These are phyloP conservation scores for Termitomyces sp. DNA, from an alignment of 768 basidiomycete species.

Conservation along the genomic window DNA sequence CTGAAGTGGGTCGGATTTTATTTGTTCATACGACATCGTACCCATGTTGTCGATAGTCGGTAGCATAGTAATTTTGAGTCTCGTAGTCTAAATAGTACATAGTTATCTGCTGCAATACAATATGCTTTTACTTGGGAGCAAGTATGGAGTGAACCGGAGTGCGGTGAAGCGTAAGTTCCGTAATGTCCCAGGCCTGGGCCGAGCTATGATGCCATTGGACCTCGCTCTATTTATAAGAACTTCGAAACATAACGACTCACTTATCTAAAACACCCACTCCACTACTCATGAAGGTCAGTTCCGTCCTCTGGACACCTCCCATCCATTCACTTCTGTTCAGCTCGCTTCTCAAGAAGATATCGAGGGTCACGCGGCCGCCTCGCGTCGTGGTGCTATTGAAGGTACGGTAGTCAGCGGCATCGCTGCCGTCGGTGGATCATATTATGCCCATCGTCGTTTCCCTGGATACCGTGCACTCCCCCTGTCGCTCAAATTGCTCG, in stretches of 20 bases:
- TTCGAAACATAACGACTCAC: background rate
- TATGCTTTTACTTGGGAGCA: background rate
- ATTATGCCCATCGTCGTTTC: constrained; percentile 46
- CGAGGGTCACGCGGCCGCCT: constrained; percentile 46
- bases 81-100: constrained; percentile 9
- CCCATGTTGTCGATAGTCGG: background rate
- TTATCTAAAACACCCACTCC: constrained; percentile 2
- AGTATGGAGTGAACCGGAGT: constrained; percentile 4
- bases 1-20: constrained; percentile 27
- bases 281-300: constrained; percentile 27
- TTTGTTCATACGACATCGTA: background rate
- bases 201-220: constrained; percentile 4
- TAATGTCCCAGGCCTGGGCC: constrained; percentile 8
- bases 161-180: constrained; percentile 1
- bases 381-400: constrained; percentile 59
- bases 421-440: constrained; percentile 46
- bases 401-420: constrained; percentile 43
- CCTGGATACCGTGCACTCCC: constrained; percentile 60
- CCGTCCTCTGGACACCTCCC: background rate
- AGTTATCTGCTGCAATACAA: constrained; percentile 7
- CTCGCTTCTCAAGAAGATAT: constrained; percentile 38
- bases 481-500: constrained; percentile 60
- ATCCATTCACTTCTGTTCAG: constrained; percentile 14
- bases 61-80: constrained; percentile 6
- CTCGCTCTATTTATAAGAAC: background rate